phyloP scores from a whole-genome alignment of 1,284 basidiomycete genomes.

The Fistulina hepatica region DNA sequence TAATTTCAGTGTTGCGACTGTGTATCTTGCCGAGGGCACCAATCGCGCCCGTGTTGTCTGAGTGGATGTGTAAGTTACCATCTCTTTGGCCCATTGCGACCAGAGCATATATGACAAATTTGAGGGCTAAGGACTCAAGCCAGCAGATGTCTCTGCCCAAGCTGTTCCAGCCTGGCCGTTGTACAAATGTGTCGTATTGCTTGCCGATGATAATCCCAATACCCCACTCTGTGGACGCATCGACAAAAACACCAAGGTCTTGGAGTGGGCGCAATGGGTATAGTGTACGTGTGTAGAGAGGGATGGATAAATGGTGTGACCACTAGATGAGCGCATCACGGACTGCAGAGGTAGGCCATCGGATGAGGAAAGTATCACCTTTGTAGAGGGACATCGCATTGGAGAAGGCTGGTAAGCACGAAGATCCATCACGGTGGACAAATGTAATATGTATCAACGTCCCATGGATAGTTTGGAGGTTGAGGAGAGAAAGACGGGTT shows the following conservation, averaged over 20 bases:
- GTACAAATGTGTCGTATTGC: conserved; percentile 10
- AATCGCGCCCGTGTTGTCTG: conserved; percentile 24
- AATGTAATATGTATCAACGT: conserved; percentile 14
- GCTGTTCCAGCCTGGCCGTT: conserved; percentile 13
- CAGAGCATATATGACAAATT: conserved; percentile 11
- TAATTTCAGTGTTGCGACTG: conserved; percentile 15
- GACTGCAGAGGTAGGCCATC: conserved; percentile 9
- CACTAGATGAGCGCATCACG: conserved; percentile 19
- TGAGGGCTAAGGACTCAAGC: conserved; percentile 20
- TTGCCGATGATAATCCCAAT: conserved; percentile 20
- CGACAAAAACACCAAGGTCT: conserved; percentile 15
- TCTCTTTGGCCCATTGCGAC: conserved; percentile 1
- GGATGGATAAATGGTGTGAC: conserved; percentile 12
- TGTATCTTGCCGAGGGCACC: conserved; percentile 17
- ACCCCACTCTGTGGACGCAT: conserved; percentile 22
- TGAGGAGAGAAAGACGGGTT: conserved; percentile 2
- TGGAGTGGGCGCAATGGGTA: not conserved
- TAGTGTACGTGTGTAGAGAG: conserved; percentile 4
- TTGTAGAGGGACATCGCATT: conserved; percentile 11
- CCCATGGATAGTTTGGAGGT: conserved; percentile 13
- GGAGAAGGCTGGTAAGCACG: conserved; percentile 8
- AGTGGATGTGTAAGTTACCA: conserved; percentile 12
- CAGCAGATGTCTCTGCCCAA: conserved; percentile 20
- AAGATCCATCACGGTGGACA: conserved; percentile 10
- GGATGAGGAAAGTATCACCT: conserved; percentile 7